A percentile compares a stretch with the other conserved stretches of the same genome.
Conservation (phyloP, 129 eudicot genomes). For the Chrysanthemum seticuspe region DNA sequence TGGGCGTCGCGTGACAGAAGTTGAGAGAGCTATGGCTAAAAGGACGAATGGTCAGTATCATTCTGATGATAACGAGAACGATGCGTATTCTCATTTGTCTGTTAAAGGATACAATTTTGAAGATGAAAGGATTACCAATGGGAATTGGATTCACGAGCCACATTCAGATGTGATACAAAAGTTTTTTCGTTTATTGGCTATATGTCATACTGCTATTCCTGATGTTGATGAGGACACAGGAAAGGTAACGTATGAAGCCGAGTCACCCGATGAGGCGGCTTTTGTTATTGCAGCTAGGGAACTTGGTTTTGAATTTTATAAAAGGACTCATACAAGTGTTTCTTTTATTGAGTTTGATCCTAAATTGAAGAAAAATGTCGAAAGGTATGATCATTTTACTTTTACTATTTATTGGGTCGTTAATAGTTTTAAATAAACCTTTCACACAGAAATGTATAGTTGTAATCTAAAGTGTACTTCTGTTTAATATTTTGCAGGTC, state of each 20-base stretch:
- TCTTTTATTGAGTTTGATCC: slow-evolving; percentile 48
- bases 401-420: neutral
- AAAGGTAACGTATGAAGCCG: slow-evolving; percentile 56
- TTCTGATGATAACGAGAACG: slow-evolving; percentile 15
- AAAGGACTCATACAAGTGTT: slow-evolving; percentile 55
- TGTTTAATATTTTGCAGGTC: slow-evolving; percentile 29
- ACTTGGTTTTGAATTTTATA: slow-evolving; percentile 58
- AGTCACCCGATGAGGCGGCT: slow-evolving; percentile 71
- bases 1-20: slow-evolving; percentile 48
- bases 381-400: slow-evolving; percentile 38
- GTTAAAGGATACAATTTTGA: slow-evolving; percentile 60
- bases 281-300: slow-evolving; percentile 68
- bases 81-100: slow-evolving; percentile 14
- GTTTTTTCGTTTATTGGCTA: slow-evolving; percentile 51
- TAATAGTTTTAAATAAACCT: neutral
- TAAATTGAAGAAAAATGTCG: slow-evolving; percentile 26
- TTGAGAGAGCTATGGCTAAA: slow-evolving; percentile 49
- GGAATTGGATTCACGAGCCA: slow-evolving; percentile 56
- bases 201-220: slow-evolving; percentile 64
- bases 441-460: neutral
- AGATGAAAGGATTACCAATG: slow-evolving; percentile 54
- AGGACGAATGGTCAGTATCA: slow-evolving; percentile 27
- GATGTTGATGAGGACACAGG: slow-evolving; percentile 51
- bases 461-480: neutral
- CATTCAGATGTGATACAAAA: slow-evolving; percentile 43